These are phyloP conservation scores for Fusarium miscanthi DNA, from an alignment of 2,329 filamentous ascomycete species.

Conservation along the genomic window DNA sequence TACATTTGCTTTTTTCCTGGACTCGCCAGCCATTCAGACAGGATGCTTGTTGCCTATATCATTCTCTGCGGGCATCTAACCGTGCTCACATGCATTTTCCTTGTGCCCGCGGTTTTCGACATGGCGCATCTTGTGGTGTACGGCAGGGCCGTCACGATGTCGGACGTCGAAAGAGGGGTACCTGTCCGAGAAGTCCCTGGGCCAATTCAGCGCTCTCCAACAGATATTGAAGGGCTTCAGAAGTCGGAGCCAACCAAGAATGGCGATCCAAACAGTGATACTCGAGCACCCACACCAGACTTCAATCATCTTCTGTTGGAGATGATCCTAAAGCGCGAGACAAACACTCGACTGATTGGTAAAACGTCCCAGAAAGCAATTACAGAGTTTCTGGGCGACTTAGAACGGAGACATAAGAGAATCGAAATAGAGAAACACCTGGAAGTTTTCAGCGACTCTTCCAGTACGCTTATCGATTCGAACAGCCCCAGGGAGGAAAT, in stretches of 20 bases:
- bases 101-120: background rate
- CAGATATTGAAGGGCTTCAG: background rate
- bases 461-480: background rate
- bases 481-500: background rate
- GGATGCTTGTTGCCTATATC: slow-evolving; percentile 12
- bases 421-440: rapidly evolving
- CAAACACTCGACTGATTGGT: rapidly evolving
- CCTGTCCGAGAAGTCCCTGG: background rate
- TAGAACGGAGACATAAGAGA: background rate
- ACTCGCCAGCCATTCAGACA: background rate
- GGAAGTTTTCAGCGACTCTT: background rate
- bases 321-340: background rate
- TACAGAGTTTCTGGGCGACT: background rate
- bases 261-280: rapidly evolving
- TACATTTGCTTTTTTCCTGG: slow-evolving; percentile 11
- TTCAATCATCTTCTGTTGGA: background rate
- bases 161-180: rapidly evolving
- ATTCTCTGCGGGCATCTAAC: slow-evolving; percentile 4
- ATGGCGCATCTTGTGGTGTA: background rate
- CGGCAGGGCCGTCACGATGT: no score
- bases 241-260: no score
- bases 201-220: background rate
- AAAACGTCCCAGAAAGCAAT: background rate
- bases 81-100: background rate
- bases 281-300: rapidly evolving